These are phyloP conservation scores for Dendrocalamus latiflorus DNA, from an alignment of 202 grass and related monocot genomes.

Conservation along the genomic window DNA sequence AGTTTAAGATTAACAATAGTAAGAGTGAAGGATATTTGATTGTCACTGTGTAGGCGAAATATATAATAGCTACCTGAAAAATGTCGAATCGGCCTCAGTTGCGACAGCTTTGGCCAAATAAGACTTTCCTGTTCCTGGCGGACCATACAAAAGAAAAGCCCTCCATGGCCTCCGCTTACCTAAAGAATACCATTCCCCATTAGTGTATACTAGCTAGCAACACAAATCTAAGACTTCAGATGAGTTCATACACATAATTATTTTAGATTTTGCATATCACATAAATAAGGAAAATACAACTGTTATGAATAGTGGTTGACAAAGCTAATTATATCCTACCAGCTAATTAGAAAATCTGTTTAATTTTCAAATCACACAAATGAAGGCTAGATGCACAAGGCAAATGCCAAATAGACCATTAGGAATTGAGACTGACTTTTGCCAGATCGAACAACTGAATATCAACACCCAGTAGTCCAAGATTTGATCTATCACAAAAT, in stretches of 20 bases:
- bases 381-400: background rate
- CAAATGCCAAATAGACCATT: background rate
- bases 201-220: conserved; percentile 6
- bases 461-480: background rate
- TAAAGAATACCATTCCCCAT: conserved; percentile 22
- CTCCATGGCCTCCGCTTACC: conserved; percentile 97
- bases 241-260: background rate
- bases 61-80: conserved; percentile 71
- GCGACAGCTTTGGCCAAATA: conserved; percentile 99
- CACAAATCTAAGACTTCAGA: background rate
- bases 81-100: conserved; percentile 94
- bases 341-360: background rate
- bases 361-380: background rate
- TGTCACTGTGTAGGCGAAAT: background rate
- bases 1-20: background rate
- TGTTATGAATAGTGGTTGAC: background rate
- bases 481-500: background rate
- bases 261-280: background rate
- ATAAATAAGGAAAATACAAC: background rate
- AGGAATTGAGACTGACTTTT: background rate
- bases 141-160: conserved; percentile 97
- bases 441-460: background rate
- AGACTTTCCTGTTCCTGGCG: conserved; percentile 99
- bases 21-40: background rate
- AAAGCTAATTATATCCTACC: background rate